These are phyloP conservation scores for Kokia cookei DNA, from an alignment of 441 rosid genomes.

Conservation along the genomic window DNA sequence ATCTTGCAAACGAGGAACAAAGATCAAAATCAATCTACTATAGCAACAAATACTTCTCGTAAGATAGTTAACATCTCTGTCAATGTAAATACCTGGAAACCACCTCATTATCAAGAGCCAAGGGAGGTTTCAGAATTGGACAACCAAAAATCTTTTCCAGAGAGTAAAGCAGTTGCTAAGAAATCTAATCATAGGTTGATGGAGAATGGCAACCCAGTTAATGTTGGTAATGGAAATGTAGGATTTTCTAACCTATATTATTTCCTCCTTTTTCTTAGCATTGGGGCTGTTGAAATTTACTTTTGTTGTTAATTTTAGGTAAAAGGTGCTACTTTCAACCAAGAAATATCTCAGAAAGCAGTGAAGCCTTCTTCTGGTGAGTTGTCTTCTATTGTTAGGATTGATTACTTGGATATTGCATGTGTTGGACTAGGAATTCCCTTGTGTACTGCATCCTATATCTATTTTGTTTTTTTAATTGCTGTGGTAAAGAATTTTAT, in stretches of 20 bases:
- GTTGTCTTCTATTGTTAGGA: slow-evolving; percentile 11
- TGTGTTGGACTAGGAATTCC: background rate
- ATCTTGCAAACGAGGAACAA: slow-evolving; percentile 22
- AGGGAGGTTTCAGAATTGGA: slow-evolving; percentile 36
- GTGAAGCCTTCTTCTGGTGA: slow-evolving; percentile 50
- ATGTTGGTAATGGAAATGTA: slow-evolving; percentile 62
- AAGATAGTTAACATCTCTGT: slow-evolving; percentile 35
- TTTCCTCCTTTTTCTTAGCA: background rate
- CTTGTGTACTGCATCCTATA: background rate
- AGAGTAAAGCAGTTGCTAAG: slow-evolving; percentile 24
- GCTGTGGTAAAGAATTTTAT: background rate
- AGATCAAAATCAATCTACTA: slow-evolving; percentile 29
- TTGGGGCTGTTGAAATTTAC: slow-evolving; percentile 12
- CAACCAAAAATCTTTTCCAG: slow-evolving; percentile 32
- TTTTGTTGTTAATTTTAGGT: slow-evolving; percentile 32
- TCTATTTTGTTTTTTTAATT: background rate
- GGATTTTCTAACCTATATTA: slow-evolving; percentile 22
- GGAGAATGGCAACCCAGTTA: slow-evolving; percentile 29
- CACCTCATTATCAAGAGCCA: slow-evolving; percentile 33
- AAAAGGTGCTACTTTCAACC: slow-evolving; percentile 24
- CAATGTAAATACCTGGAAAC: slow-evolving; percentile 47
- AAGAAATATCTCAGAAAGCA: slow-evolving; percentile 33
- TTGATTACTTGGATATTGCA: background rate
- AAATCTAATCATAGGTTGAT: slow-evolving; percentile 27
- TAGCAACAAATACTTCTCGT: slow-evolving; percentile 31